These are phyloP conservation scores for Bathelium albidoporum DNA, from an alignment of 495 filamentous ascomycete species.

Conservation along the genomic window DNA sequence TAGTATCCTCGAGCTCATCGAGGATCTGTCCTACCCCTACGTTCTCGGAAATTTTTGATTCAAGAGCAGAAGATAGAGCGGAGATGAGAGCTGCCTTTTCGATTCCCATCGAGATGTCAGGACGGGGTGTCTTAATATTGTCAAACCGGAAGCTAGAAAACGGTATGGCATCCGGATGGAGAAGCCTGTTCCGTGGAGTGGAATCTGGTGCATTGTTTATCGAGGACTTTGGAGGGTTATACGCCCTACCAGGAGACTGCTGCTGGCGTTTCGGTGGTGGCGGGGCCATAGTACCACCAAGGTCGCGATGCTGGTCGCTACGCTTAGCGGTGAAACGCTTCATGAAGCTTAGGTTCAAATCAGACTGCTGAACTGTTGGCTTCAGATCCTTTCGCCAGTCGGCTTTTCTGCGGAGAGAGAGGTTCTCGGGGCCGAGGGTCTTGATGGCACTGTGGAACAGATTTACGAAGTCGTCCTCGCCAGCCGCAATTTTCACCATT, in stretches of 20 bases:
- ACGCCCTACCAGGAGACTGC: neutral
- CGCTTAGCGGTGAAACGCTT: too few species aligned
- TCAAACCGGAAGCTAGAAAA: neutral
- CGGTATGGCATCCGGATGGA: neutral
- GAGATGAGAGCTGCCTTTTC: conserved; percentile 3
- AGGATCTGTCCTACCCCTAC: neutral
- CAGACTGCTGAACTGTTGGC: neutral
- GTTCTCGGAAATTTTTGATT: neutral
- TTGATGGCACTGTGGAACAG: neutral
- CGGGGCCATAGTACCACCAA: neutral
- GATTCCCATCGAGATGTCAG: conserved; percentile 3
- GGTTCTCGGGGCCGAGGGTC: conserved; percentile 7
- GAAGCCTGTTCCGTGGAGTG: neutral
- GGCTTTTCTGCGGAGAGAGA: conserved; percentile 10
- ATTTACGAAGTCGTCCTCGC: neutral
- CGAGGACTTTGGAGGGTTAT: neutral
- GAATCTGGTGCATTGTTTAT: neutral
- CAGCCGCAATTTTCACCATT: neutral
- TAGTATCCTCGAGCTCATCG: neutral
- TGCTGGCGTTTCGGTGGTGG: neutral
- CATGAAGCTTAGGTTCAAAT: neutral
- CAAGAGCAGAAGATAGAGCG: too few species aligned
- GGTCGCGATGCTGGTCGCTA: neutral
- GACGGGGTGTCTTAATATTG: neutral
- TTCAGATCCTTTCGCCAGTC: conserved; percentile 14